Base-by-base conservation (phyloP, 306 rosid genomes). In the Trichosanthes cucumerina region DNA sequence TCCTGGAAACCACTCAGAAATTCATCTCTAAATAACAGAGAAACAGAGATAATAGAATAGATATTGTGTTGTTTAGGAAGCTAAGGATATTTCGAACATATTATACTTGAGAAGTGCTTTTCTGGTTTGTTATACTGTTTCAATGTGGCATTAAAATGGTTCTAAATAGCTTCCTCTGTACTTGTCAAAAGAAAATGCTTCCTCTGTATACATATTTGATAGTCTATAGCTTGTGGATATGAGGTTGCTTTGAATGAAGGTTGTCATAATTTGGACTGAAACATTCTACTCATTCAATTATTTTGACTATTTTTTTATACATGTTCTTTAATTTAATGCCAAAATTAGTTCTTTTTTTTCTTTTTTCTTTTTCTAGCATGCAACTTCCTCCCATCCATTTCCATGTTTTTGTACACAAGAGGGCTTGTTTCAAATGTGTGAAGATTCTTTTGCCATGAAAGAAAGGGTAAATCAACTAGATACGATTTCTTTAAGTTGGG, bases 221-320 rank as follows among this genome's bases (percentile, higher is more conserved):
- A 44, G 54, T 70, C 34, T 70, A 23, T 24, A 46, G 39, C 34
- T 71, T 39, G 53, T 71, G 57, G 38, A 71, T 46, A 24, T 71
- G 56, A 46, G 54, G 76, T 43, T 39, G 9, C 76, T 43, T 56
- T 43, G 12, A 24, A 71, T 71, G 76, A 46, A 71, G 7, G 11
- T 71, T 71, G n/a, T 0, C 76, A 18, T 39, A n/a, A n/a, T n/a
- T n/a, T 68, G 33, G 52, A 41, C 26, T 21, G 11, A n/a, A 38
- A 68, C 75, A n/a, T 68, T 68, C 52, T 38, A 41, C 75, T 68
- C 52, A n/a, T 68, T 71, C 75, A 41, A 41, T 21, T 23, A n/a
- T 68, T 68, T 68, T 68, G 33, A 12, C 52, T 39, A 5, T 28
- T 11, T 62, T 62, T 62, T 12, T 33, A 31, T 62, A 13, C 21